A percentile compares a stretch with the other conserved stretches of the same genome.
These are phyloP conservation scores for Kazachstania sp. DNA, from an alignment of 1,139 yeast species.

Conservation along the genomic window DNA sequence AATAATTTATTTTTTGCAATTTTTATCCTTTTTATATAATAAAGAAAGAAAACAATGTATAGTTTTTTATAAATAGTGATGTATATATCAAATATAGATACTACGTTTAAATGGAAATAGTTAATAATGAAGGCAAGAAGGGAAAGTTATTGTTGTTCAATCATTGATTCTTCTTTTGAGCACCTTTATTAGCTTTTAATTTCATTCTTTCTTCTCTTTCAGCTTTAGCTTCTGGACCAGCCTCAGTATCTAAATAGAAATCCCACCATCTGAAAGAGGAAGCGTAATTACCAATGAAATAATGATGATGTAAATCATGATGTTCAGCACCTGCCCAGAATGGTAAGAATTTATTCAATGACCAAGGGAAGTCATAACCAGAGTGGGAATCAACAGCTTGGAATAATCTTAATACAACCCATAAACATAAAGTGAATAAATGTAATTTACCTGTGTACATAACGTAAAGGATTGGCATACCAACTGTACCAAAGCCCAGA, in stretches of 20 bases:
- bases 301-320: slow-evolving; percentile 93
- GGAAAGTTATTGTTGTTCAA: neutral
- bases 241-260: slow-evolving; percentile 70
- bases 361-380: slow-evolving; percentile 96
- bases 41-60: neutral
- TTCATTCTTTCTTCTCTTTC: slow-evolving; percentile 53
- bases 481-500: slow-evolving; percentile 89
- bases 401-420: slow-evolving; percentile 83
- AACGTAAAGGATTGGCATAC: slow-evolving; percentile 71
- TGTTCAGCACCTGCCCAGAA: slow-evolving; percentile 99
- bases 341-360: slow-evolving; percentile 81
- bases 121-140: neutral
- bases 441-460: slow-evolving; percentile 63
- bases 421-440: slow-evolving; percentile 69
- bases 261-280: slow-evolving; percentile 96
- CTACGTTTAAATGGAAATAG: neutral
- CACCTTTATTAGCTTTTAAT: slow-evolving; percentile 39
- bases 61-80: neutral
- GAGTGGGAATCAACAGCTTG: slow-evolving; percentile 97
- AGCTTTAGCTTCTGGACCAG: slow-evolving; percentile 59
- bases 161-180: slow-evolving; percentile 27
- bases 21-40: neutral
- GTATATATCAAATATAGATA: neutral
- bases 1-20: neutral
- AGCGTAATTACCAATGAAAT: slow-evolving; percentile 85